Evolutionary conservation across 805 yeast species (phyloP).

Genomic region (Schizosaccharomyces japonicus): DNA sequence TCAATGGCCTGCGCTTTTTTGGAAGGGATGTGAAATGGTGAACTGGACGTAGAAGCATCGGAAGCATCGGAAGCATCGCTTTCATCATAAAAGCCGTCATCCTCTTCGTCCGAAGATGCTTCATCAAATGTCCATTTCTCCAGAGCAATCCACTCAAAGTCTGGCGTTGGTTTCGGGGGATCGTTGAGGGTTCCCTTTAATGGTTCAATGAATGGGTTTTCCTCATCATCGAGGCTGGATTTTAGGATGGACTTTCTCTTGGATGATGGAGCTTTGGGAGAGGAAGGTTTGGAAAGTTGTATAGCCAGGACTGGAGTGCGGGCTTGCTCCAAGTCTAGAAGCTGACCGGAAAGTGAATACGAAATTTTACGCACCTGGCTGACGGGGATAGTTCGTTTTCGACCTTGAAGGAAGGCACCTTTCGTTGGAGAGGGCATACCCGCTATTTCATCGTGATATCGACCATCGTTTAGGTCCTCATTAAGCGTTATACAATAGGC

Average conservation of each 20-base stretch:
- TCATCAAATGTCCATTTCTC: constrained; percentile 3
- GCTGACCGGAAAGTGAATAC: constrained; percentile 45
- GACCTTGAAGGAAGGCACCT: neutral
- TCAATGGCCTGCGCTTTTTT: too few species aligned
- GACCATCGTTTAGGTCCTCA: constrained; percentile 43
- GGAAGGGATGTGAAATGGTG: too few species aligned
- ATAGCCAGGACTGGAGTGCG: constrained; percentile 43
- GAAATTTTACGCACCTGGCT: constrained; percentile 22
- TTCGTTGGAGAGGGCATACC: neutral
- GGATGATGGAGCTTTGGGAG: neutral
- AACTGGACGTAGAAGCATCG: too few species aligned
- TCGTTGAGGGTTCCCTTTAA: constrained; percentile 19
- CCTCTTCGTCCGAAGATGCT: neutral
- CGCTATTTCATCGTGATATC: constrained; percentile 38
- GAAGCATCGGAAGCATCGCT: too few species aligned
- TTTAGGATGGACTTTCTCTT: too few species aligned
- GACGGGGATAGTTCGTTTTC: neutral
- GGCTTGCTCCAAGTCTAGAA: constrained; percentile 37
- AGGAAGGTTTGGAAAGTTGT: constrained; percentile 18
- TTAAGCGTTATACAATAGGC: constrained; percentile 24
- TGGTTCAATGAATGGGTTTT: neutral
- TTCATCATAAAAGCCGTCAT: too few species aligned
- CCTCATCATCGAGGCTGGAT: neutral
- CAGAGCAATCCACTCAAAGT: constrained; percentile 13
- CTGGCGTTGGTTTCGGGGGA: neutral